Evolutionary conservation across 305 asterid species (phyloP), one percentile per base, ranked within the genome.

Genomic region (Rubia peregrina): DNA sequence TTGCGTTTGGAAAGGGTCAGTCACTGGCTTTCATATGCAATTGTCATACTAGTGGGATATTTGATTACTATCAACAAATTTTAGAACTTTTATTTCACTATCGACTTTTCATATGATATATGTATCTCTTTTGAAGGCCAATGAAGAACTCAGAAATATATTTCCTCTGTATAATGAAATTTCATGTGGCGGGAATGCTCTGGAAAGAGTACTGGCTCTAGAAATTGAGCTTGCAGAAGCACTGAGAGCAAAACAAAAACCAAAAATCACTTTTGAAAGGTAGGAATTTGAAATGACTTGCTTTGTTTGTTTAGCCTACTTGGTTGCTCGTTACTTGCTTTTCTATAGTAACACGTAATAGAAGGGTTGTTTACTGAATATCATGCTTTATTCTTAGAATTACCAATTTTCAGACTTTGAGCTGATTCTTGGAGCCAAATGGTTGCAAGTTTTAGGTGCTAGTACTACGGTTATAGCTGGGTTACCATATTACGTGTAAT

Each of bases 171-270:
- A 87, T 75, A 73, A 81, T 80, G 95, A 90, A 63, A 82, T 87
- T 67, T 76, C 95, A 13, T 73, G 82, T 67, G 77, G 80, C 74
- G 97, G 95, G 62, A 95, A 90, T 75, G 92, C 97, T 13, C 75
- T 95, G 76, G 95, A 92, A 80, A 83, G 95, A 75, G 96, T 95
- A 76, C 92, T 95, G 75, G 97, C 97, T 1, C 77, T 95, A 80
- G 99, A 92, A 85, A 86, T 90, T 57, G 98, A 92, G 84, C 97
- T 95, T 53, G 98, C 98, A 44, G 99, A 95, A 83, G 84, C 96
- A 63, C 79, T 95, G 68, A 90, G 86, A 83, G 74, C 90, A 21
- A 95, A 92, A 79, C 85, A 79, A 63, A 86, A 89, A 77, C 72
- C 74, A 42, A 89, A 80, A 40, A 30, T 70, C 74, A 86, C 76